Base-by-base conservation (phyloP, 495 filamentous ascomycete genomes). In the Aspergillus asperescens region DNA sequence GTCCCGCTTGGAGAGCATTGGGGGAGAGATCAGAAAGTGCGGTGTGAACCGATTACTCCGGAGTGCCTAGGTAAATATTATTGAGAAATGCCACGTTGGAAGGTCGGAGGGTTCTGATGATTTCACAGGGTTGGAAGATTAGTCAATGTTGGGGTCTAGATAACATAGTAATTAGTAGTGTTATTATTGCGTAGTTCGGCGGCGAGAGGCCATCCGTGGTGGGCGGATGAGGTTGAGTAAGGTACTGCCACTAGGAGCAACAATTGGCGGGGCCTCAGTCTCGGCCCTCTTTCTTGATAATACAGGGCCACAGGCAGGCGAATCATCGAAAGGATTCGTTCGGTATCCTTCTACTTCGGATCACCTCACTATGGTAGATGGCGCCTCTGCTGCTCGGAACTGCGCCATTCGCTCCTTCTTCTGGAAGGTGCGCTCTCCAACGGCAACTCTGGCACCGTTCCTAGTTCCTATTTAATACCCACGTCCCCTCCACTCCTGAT, bases 291-390 rank as follows among this genome's bases (percentile, higher is more conserved):
- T 67, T 49, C 71, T 62, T 62, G 62, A 61, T 65, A 65, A 65
- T 65, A 35, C 32, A 35, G 32, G 10, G n/a, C n/a, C n/a, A 59
- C 55, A 56, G 35, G 29, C 24, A n/a, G 32, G 24, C 31, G 50
- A 63, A 72, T 70, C 68, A 72, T 70, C 68, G 61, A 70, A 59
- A 55, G 50, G 64, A 58, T 72, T 73, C 70, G 68, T 72, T 73
- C 70, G 69, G 70, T 70, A 72, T 73, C 69, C 62, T 71, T 70
- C 67, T 70, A 54, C 57, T 61, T 65, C 58, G 63, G 67, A 70
- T 73, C 68, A 70, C 62, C 66, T 68, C 22, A 48, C 45, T 20
- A 10, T 32, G 25, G 16, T 25, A 22, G 15, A 38, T 37, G 45
- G 52, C 47, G 31, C 38, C 32, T 55, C 20, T 40, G 48, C 56